Conservation (phyloP, 352 stramenopile genomes). For the Pythium coloratum region DNA sequence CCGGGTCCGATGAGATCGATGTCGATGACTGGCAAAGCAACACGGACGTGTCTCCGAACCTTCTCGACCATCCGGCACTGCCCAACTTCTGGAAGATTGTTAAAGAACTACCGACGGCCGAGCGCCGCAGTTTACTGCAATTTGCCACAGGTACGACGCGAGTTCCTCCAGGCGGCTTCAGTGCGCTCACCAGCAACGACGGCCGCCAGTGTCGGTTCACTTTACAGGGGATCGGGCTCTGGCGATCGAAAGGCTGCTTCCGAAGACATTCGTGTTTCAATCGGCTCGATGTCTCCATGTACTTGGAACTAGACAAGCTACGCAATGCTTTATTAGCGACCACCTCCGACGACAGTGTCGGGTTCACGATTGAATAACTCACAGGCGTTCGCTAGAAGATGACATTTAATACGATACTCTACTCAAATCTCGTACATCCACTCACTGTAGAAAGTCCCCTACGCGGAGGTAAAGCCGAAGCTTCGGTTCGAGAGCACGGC, state of each 20-base stretch:
- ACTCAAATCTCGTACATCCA: neutral
- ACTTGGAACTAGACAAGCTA: conserved; percentile 16
- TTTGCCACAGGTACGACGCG: conserved; percentile 40
- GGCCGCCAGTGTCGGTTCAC: conserved; percentile 27
- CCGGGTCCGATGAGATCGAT: conserved; percentile 89
- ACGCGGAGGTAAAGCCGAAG: conserved; percentile 25
- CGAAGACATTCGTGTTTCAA: conserved; percentile 48
- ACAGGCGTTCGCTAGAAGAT: neutral
- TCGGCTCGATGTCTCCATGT: conserved; percentile 88
- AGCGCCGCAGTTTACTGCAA: conserved; percentile 35
- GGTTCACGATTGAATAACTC: conserved; percentile 14
- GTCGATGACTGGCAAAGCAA: conserved; percentile 89
- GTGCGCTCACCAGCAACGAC: conserved; percentile 29
- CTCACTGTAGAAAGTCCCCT: neutral
- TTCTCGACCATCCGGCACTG: conserved; percentile 9
- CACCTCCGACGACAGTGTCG: conserved; percentile 13
- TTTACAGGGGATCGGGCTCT: neutral
- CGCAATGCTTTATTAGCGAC: conserved; percentile 16
- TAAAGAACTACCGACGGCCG: conserved; percentile 33
- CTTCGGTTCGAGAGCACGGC: conserved; percentile 17
- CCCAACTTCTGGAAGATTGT: conserved; percentile 45
- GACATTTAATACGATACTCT: neutral
- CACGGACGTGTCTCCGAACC: conserved; percentile 33
- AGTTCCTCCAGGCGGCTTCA: conserved; percentile 33
- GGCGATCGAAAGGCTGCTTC: conserved; percentile 2